Evolutionary conservation across 2,329 filamentous ascomycete genomes (phyloP).

Genomic region (Escovopsis sp.): DNA sequence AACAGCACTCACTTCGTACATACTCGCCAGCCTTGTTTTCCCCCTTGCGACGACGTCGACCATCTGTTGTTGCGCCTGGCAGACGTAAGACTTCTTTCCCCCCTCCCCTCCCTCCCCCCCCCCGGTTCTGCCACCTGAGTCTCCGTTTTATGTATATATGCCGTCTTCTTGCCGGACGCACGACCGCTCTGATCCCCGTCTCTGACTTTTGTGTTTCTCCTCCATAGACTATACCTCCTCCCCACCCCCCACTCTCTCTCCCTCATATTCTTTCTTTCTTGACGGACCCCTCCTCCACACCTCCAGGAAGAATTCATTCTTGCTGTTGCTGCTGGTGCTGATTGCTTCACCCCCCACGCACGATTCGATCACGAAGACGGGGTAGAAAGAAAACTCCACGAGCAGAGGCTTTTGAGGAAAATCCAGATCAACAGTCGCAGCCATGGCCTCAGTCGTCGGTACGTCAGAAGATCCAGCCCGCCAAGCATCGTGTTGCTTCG

Average conservation of each 20-base stretch:
- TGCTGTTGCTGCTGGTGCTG: background rate
- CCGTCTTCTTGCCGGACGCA: no score
- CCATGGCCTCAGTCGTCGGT: constrained; percentile 8
- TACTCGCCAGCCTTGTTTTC: no score
- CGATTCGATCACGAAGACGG: background rate
- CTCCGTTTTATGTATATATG: background rate
- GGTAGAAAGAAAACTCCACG: background rate
- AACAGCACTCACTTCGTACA: no score
- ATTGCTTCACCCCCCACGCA: background rate
- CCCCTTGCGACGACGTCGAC: no score
- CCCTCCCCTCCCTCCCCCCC: no score
- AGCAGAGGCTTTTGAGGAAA: background rate
- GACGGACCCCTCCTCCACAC: constrained; percentile 1
- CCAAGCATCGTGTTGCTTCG: constrained; percentile 2
- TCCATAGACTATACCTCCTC: no score
- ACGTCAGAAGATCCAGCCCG: constrained; percentile 1
- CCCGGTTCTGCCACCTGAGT: no score
- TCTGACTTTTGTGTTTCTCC: no score
- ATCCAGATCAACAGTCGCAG: constrained; percentile 1
- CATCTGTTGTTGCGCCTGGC: no score
- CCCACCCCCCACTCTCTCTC: no score
- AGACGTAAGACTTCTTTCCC: no score
- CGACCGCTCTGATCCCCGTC: background rate
- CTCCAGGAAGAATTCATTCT: background rate
- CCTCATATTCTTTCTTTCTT: constrained; percentile 1